Evolutionary conservation across 495 filamentous ascomycete genomes (phyloP).

Genomic region (Thozetella sp.): DNA sequence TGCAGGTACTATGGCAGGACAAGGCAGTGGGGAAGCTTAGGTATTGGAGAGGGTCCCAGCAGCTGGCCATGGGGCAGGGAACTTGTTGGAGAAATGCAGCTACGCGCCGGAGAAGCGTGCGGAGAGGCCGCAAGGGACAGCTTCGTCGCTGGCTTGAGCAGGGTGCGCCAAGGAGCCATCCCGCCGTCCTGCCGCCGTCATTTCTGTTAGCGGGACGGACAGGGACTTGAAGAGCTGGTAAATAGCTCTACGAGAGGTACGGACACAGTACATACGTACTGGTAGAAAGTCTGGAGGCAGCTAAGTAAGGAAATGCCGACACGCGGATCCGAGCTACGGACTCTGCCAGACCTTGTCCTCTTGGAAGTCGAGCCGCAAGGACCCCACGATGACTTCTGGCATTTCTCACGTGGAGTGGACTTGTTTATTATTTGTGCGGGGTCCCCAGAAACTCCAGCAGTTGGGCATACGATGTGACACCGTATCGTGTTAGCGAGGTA

Average conservation of each 20-base stretch:
- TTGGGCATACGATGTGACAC: background rate
- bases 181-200: conserved; percentile 13
- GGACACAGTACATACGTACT: no score
- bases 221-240: background rate
- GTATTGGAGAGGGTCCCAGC: background rate
- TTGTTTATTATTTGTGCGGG: conserved; percentile 5
- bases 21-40: background rate
- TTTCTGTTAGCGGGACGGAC: conserved; percentile 8
- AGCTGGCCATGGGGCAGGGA: background rate
- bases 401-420: background rate
- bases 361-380: background rate
- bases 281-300: no score
- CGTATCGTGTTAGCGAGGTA: background rate
- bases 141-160: conserved; percentile 5
- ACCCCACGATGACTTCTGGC: conserved; percentile 1
- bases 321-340: background rate
- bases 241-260: no score
- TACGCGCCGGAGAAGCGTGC: background rate
- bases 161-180: background rate
- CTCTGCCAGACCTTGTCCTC: background rate
- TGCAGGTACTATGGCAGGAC: background rate
- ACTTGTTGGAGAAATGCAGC: background rate
- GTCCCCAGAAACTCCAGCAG: background rate
- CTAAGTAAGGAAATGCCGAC: background rate
- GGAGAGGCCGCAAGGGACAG: no score